phyloP scores from a whole-genome alignment of 164 flowering plant genomes.

The Vitis riparia region DNA sequence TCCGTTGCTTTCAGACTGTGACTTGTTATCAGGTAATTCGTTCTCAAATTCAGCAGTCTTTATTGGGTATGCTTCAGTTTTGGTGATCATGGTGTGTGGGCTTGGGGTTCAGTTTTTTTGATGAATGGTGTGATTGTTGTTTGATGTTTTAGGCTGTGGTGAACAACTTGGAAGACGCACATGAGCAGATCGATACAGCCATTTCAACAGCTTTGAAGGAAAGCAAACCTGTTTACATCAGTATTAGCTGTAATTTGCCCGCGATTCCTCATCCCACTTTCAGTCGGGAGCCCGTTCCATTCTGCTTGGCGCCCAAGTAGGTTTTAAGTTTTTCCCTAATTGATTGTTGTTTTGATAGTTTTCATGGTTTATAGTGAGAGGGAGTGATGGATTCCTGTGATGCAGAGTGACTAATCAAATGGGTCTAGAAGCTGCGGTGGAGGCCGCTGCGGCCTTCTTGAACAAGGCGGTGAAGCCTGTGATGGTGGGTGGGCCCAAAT shows the following conservation, averaged over 20 bases:
- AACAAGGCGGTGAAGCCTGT: constrained; percentile 94
- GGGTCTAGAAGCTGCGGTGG: constrained; percentile 83
- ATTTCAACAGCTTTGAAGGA: constrained; percentile 78
- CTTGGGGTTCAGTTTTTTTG: background rate
- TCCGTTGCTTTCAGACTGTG: constrained; percentile 76
- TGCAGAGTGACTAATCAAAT: constrained; percentile 61
- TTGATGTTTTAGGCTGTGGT: constrained; percentile 59
- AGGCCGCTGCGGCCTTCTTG: constrained; percentile 73
- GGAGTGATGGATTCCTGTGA: background rate
- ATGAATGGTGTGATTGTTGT: background rate
- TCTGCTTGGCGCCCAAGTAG: constrained; percentile 64
- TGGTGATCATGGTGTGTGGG: background rate
- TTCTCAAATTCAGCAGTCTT: no score
- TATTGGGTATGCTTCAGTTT: background rate
- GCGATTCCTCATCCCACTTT: constrained; percentile 83
- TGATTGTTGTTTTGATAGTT: background rate
- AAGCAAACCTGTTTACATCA: constrained; percentile 92
- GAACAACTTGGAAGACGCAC: constrained; percentile 85
- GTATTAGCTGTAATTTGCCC: constrained; percentile 77
- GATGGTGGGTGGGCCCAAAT: constrained; percentile 76
- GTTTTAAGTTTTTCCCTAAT: background rate
- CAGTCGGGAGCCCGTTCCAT: constrained; percentile 76
- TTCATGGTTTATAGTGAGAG: background rate
- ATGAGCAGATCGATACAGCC: constrained; percentile 82
- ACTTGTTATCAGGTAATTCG: constrained; percentile 73